Base-by-base conservation (phyloP, 208 protist genomes). In the Crithidia acanthocephali region DNA sequence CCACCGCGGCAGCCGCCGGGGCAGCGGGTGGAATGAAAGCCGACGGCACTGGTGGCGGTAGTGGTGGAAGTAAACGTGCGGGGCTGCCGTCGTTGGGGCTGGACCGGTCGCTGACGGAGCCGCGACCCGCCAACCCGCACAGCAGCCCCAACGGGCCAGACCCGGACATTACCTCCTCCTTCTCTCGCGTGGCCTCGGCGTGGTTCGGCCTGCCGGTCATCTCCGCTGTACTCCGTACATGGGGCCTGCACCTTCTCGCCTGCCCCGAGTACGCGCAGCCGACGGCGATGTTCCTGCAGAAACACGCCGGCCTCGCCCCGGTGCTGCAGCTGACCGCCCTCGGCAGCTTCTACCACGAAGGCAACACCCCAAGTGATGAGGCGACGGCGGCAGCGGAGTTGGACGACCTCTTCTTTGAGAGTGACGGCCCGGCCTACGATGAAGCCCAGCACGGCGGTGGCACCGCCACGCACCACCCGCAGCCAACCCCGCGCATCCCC, bases 261-360 rank as follows among this genome's bases (percentile, higher is more conserved):
- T 80, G 86, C 69, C 79, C 83, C 32, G 70, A 94, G 67, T 87
- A 80, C 58, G 79, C 83, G 3, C 79, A 84, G 69, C 91, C 91
- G 11, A 84, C 77, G 45, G 72, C 86, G 13, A 58, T 93, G 57
- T 93, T 82, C 56, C 69, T 96, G 48, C 88, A 93, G 68, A 74
- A 77, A 35, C 93, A 87, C 67, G 50, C 73, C 20, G 88, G 86
- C 27, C 79, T 96, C 51, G 75, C 83, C 16, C 86, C 86, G 0
- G 72, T 72, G 32, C 51, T 95, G 70, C 74, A 76, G 62, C 62
- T 74, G 32, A 84, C 72, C 16, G 74, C 82, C 4, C 70, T 88
- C 18, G 48, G 68, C 22, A 66, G 61, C 65, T 28, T 78, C 55
- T 66, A 62, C 50, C 35, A 78, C 42, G 60, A 66, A 1, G 69